A percentile compares a stretch with the other conserved stretches of the same genome.
Conservation (phyloP, 345 rosid genomes). For the Nasturtium officinale region DNA sequence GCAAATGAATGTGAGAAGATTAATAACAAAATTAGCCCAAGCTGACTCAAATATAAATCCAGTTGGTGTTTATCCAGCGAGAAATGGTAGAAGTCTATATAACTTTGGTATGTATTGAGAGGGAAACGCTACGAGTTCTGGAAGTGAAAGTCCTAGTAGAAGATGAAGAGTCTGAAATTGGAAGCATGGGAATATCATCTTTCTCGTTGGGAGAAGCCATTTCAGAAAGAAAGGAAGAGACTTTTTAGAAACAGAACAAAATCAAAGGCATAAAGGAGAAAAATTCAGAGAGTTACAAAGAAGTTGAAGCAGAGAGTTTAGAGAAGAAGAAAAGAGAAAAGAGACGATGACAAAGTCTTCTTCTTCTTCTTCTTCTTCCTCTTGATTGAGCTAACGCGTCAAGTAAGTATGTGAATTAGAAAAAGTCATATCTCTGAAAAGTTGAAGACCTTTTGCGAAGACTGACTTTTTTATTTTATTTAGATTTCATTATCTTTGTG, state of each 20-base stretch:
- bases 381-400: not conserved
- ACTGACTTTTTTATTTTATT: slow-evolving; percentile 10
- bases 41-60: slow-evolving; percentile 90
- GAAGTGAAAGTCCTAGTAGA: slow-evolving; percentile 43
- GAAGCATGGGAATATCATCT: slow-evolving; percentile 72
- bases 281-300: not conserved
- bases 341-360: slow-evolving; percentile 16
- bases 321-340: not conserved
- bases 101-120: slow-evolving; percentile 75
- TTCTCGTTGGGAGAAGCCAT: slow-evolving; percentile 44
- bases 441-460: not conserved
- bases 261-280: not conserved
- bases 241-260: not conserved
- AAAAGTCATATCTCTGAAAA: not conserved
- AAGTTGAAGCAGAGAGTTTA: not conserved
- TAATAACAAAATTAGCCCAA: slow-evolving; percentile 81
- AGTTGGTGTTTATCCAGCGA: slow-evolving; percentile 73
- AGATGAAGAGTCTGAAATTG: slow-evolving; percentile 50
- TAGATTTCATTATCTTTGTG: not conserved
- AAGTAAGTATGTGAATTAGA: not conserved
- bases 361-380: not conserved
- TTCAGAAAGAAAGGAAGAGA: not conserved
- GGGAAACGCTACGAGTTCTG: slow-evolving; percentile 64
- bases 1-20: slow-evolving; percentile 76
- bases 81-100: slow-evolving; percentile 66